Evolutionary conservation across 176 grass and related monocot species (phyloP).

Genomic region (Alopecurus myosuroides): DNA sequence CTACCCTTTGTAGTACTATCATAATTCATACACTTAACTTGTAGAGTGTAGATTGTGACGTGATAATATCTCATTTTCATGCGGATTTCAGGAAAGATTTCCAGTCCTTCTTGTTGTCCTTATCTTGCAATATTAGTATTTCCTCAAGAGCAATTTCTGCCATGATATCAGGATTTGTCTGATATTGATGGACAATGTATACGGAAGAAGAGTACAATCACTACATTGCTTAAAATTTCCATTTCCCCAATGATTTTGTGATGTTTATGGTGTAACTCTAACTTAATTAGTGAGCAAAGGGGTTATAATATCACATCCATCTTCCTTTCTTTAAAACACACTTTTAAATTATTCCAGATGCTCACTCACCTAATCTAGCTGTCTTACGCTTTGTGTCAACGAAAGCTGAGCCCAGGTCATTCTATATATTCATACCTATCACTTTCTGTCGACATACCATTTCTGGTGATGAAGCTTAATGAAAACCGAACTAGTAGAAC

Average conservation of each 20-base stretch:
- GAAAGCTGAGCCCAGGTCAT: conserved; percentile 6
- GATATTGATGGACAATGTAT: neutral
- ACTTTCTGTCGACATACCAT: neutral
- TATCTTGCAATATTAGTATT: neutral
- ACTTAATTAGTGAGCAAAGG: conserved; percentile 18
- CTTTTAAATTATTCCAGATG: conserved; percentile 16
- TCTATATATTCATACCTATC: conserved; percentile 31
- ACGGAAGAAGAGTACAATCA: neutral
- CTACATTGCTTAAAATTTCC: neutral
- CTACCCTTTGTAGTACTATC: neutral
- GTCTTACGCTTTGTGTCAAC: neutral
- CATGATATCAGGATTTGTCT: neutral
- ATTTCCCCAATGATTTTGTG: conserved; percentile 13
- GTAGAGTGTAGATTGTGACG: neutral
- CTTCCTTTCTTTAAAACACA: conserved; percentile 28
- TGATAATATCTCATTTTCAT: neutral
- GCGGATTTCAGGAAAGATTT: neutral
- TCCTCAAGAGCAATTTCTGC: neutral
- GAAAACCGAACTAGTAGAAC: too few species aligned
- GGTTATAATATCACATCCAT: conserved; percentile 1
- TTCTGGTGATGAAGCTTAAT: neutral
- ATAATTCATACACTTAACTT: neutral
- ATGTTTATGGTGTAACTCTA: conserved; percentile 20
- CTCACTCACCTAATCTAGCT: conserved; percentile 30
- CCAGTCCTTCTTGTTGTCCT: neutral